Base-by-base conservation (phyloP, 2,329 filamentous ascomycete genomes). In the Fusarium robinianum region DNA sequence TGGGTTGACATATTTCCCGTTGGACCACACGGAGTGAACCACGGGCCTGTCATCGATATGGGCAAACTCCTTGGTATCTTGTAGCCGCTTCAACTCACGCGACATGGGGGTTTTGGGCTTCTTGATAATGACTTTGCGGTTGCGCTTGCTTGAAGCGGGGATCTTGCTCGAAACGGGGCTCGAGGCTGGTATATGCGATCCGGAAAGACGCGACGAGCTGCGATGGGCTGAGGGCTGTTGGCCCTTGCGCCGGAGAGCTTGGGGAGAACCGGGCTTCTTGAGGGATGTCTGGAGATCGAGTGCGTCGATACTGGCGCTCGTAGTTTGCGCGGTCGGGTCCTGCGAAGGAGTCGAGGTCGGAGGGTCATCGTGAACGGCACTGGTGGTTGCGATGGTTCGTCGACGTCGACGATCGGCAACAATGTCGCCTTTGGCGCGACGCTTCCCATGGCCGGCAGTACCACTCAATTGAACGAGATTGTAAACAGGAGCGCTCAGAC, bases 381-480 rank as follows among this genome's bases (percentile, higher is more conserved):
- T 65, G 24, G 71, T 71, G 19, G 70, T 72, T 3, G 73, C 73
- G 26, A 75, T 68, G 17, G 73, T 75, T 42, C 73, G 69, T 47
- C 76, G 72, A 42, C 72, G 69, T 48, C 76, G 72, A 37, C 72
- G 69, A 25, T 73, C 66, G 21, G 66, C 61, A 8, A 75, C 71
- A 17, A 65, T 56, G 50, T 80, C 77, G 46, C 78, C 75, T 31
- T 77, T 80, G 30, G 75, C 64, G 66, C 69, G 75, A 67, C 70
- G 76, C 56, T 77, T 80, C 36, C 77, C 81, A 54, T 85, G 82
- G 29, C 77, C 73, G 18, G 77, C 75, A 33, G 80, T 86, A 54
- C 83, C 83, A 45, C 75, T 77, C 37, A 87, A 72, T 57, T 79
- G 76, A 52, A 80, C 74, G 11, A 86, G 69, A 58, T 89, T 89